Conservation (phyloP, 2,329 filamentous ascomycete species). For the Chaetothyriales sp. region DNA sequence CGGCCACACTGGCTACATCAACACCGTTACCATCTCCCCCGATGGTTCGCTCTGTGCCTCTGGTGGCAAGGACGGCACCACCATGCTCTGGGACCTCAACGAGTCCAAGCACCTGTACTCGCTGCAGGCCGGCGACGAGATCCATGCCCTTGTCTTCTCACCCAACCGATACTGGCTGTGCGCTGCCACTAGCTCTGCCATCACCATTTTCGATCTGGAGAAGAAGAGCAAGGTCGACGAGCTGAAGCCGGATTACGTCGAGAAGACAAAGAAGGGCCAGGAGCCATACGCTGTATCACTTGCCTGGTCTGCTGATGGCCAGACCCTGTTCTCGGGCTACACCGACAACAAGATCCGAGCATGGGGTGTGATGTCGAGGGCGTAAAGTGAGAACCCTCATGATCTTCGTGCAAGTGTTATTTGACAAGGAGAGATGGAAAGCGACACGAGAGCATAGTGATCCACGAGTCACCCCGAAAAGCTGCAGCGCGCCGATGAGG, state of each 20-base stretch:
- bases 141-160: conserved; percentile 99
- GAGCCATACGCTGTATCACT: conserved; percentile 96
- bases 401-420: neutral
- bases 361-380: conserved; percentile 94
- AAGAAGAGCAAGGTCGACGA: conserved; percentile 85
- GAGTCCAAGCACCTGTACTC: conserved; percentile 99
- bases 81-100: conserved; percentile 99
- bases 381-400: conserved; percentile 34
- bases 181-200: conserved; percentile 89
- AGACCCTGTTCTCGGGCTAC: conserved; percentile 99
- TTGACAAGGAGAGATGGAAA: neutral
- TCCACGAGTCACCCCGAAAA: neutral
- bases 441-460: neutral
- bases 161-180: conserved; percentile 99
- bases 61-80: conserved; percentile 98
- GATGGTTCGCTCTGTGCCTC: conserved; percentile 98
- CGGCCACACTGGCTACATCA: conserved; percentile 97
- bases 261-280: conserved; percentile 96
- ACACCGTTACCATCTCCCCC: conserved; percentile 99
- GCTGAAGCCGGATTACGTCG: conserved; percentile 94
- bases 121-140: conserved; percentile 97
- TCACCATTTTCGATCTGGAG: conserved; percentile 99
- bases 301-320: conserved; percentile 95
- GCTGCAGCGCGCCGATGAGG: neutral
- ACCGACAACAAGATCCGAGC: conserved; percentile 98